These are phyloP conservation scores for Erythrobasidium yunnanense DNA, from an alignment of 768 basidiomycete species.

Conservation along the genomic window DNA sequence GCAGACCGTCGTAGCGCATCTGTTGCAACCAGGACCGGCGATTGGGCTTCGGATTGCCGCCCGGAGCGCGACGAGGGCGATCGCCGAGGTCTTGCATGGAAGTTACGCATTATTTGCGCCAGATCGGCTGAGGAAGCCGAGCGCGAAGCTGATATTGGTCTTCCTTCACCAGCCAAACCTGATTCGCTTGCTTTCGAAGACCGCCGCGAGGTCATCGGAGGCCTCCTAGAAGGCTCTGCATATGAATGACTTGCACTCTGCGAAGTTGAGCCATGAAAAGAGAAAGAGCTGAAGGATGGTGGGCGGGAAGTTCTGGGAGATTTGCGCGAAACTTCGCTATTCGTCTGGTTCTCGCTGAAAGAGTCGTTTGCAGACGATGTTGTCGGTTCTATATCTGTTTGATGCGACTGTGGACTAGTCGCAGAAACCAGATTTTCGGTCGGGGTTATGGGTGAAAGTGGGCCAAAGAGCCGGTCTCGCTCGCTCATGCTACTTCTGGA, in stretches of 20 bases:
- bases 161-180: neutral
- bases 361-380: no score
- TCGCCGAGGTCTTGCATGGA: neutral
- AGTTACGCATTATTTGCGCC: conserved; percentile 13
- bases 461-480: neutral
- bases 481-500: neutral
- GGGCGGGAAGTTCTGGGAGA: neutral
- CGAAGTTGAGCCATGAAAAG: neutral
- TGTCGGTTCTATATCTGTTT: no score
- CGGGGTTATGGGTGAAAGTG: neutral
- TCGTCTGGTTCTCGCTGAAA: neutral
- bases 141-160: neutral
- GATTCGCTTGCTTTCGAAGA: neutral
- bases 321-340: neutral
- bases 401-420: no score
- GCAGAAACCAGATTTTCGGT: neutral
- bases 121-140: conserved; percentile 6
- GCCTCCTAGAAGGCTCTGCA: no score
- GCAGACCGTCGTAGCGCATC: neutral
- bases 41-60: neutral
- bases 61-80: neutral
- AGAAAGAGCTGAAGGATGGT: neutral
- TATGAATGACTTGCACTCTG: no score
- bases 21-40: neutral
- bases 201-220: neutral